Conservation (phyloP, 768 basidiomycete genomes). For the Termitomyces sp. region DNA sequence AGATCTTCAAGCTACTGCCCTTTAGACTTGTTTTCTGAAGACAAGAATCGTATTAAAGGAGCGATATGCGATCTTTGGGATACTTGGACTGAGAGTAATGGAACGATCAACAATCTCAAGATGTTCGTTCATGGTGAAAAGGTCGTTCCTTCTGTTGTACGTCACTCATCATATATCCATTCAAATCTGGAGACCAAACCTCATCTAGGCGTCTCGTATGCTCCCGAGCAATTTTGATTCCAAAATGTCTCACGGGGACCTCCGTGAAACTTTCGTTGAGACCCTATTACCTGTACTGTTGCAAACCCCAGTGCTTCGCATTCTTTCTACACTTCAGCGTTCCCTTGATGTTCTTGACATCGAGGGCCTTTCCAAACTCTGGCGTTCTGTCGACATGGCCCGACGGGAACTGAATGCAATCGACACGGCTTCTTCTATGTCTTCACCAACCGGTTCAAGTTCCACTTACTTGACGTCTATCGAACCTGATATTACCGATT, state of each 20-base stretch:
- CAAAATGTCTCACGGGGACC: conserved; percentile 14
- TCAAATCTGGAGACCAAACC: neutral
- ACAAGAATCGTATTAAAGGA: conserved; percentile 48
- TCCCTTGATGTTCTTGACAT: conserved; percentile 81
- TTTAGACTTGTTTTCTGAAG: conserved; percentile 80
- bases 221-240: conserved; percentile 15
- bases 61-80: conserved; percentile 72
- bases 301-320: conserved; percentile 44
- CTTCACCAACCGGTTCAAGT: conserved; percentile 25
- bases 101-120: conserved; percentile 74
- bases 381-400: conserved; percentile 23
- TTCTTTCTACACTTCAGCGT: conserved; percentile 59
- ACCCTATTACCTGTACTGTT: conserved; percentile 44
- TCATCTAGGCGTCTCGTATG: conserved; percentile 22
- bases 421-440: conserved; percentile 9
- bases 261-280: conserved; percentile 47
- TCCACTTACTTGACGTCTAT: conserved; percentile 22
- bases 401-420: conserved; percentile 7
- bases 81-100: conserved; percentile 61
- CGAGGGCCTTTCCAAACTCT: conserved; percentile 62
- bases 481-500: conserved; percentile 61
- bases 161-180: conserved; percentile 13
- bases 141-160: conserved; percentile 53
- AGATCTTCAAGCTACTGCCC: conserved; percentile 67
- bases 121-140: conserved; percentile 66